Evolutionary conservation across 2,329 filamentous ascomycete genomes (phyloP).

Genomic region (Plenodomus biglobosus): DNA sequence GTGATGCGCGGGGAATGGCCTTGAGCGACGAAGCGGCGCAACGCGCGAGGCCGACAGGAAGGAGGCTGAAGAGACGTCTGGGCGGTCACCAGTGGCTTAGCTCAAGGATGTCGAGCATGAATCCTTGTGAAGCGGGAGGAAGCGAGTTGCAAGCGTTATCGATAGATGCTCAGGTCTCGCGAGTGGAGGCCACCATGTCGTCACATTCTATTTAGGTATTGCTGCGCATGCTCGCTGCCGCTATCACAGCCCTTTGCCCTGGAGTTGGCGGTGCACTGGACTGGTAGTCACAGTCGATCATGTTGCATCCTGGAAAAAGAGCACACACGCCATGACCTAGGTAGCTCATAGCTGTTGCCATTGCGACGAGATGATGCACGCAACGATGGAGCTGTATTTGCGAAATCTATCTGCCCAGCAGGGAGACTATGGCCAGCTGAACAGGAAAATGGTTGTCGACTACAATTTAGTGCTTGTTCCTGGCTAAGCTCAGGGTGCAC

Average conservation of each 20-base stretch:
- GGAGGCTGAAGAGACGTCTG: neutral
- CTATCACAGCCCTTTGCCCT: neutral
- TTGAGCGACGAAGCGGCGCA: neutral
- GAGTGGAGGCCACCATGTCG: neutral
- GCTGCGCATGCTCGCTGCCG: neutral
- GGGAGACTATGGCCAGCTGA: neutral
- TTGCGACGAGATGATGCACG: neutral
- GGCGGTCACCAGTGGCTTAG: neutral
- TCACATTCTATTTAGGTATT: neutral
- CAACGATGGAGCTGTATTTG: neutral
- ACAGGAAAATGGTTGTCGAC: neutral
- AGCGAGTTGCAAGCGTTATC: neutral
- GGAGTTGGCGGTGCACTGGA: neutral
- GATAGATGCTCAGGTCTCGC: neutral
- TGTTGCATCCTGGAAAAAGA: neutral
- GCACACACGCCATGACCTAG: neutral
- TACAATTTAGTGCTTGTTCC: neutral
- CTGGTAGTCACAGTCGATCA: neutral
- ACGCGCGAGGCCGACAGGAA: neutral
- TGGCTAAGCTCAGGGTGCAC: slow-evolving; percentile 14
- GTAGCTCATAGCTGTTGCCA: neutral
- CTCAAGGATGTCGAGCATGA: neutral
- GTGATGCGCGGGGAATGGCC: neutral
- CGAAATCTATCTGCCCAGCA: neutral
- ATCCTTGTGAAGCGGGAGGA: neutral